Evolutionary conservation across 352 stramenopile genomes (phyloP), one percentile per base, ranked within the genome.

Genomic region (Elongisporangium prolatum): DNA sequence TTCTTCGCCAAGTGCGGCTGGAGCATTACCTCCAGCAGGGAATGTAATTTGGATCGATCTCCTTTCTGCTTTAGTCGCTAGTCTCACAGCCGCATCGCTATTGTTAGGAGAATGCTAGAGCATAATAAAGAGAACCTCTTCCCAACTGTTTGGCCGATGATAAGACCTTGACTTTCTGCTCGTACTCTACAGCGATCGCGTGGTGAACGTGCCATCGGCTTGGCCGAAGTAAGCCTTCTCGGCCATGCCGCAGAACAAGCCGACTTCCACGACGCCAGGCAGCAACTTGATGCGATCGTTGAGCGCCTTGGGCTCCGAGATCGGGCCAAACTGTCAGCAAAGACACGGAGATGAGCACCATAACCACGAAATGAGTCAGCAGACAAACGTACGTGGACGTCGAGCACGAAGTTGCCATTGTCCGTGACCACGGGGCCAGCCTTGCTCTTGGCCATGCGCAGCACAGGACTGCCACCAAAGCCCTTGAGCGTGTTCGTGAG

Each of bases 391-490:
- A 80, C 72, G 52, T 93, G 80, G 18, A 91, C 82, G 58, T 97
- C 88, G n/a, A 97, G 68, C 37, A 97, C 84, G 53, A 97, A 95
- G 70, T 96, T 96, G 63, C 88, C 86, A 59, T 98, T 98, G 87
- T 99, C 97, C 10, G 97, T 99, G 21, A 99, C 89, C 48, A 98
- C 96, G 25, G 97, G 97, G 40, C 98, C 95, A 63, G 88, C 88
- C 72, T 97, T 99, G 80, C 65, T 78, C 72, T 90, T 86, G 63
- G 83, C 85, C 85, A 95, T 95, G 44, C 85, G 85, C 47, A 95
- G 71, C 59, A 91, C 74, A 0, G 81, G 66, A 48, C 69, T 64
- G 22, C 81, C 83, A 25, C 72, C 68, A 11, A 92, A 71, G 7
- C 80, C 66, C 48, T 77, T 54, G 55, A 95, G 73, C 65, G 71